Conservation (phyloP, 306 rosid genomes). For the Cucumis hystrix region DNA sequence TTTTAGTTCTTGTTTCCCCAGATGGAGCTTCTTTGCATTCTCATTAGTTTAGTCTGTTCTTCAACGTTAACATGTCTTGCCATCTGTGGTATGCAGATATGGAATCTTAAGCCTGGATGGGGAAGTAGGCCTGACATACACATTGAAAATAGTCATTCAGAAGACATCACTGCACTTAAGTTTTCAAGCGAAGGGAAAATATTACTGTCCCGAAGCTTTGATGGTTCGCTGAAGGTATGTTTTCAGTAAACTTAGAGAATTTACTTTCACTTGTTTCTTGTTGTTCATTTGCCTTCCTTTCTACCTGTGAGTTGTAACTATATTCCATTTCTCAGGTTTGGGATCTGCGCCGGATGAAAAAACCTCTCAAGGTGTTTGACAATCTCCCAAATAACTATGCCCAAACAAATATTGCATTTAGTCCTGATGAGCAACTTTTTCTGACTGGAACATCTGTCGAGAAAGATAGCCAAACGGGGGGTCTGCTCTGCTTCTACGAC, state of each 20-base stretch:
- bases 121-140: slow-evolving; percentile 88
- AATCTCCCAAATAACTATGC: slow-evolving; percentile 84
- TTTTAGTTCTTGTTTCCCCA: neutral
- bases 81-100: slow-evolving; percentile 32
- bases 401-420: slow-evolving; percentile 77
- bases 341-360: slow-evolving; percentile 80
- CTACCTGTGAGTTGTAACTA: neutral
- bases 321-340: slow-evolving; percentile 46
- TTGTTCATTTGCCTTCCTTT: neutral
- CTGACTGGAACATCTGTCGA: slow-evolving; percentile 87
- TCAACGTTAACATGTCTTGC: neutral
- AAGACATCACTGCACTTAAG: slow-evolving; percentile 58
- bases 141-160: slow-evolving; percentile 56
- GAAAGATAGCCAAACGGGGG: slow-evolving; percentile 69
- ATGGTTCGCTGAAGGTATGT: slow-evolving; percentile 66
- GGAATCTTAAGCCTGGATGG: slow-evolving; percentile 92
- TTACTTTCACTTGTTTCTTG: neutral
- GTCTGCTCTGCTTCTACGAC: slow-evolving; percentile 78
- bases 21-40: neutral
- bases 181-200: slow-evolving; percentile 70
- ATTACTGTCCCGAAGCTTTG: slow-evolving; percentile 77
- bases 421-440: slow-evolving; percentile 87
- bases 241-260: neutral
- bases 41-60: neutral
- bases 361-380: slow-evolving; percentile 55